Conservation (phyloP, 2,329 filamentous ascomycete species). For the Berkeleyomyces rouxiae region DNA sequence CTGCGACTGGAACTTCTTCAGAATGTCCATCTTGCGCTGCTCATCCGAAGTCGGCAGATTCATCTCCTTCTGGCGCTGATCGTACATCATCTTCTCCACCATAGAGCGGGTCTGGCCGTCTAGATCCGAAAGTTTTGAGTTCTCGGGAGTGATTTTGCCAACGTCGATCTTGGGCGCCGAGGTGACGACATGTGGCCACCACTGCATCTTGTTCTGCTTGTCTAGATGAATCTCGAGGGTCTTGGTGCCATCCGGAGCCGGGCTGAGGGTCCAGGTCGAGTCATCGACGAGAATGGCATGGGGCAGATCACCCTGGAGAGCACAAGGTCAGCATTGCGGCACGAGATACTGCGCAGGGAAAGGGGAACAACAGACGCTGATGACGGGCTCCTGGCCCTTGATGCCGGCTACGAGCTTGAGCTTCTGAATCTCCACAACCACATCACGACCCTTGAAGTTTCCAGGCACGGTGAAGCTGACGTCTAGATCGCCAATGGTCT, state of each 20-base stretch:
- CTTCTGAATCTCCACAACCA: slow-evolving; percentile 71
- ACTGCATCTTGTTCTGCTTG: slow-evolving; percentile 93
- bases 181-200: slow-evolving; percentile 90
- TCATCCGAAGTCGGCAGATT: slow-evolving; percentile 84
- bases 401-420: slow-evolving; percentile 60
- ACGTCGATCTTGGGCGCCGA: slow-evolving; percentile 83
- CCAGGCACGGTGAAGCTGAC: slow-evolving; percentile 61
- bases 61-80: slow-evolving; percentile 91
- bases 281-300: slow-evolving; percentile 69
- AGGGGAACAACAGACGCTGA: slow-evolving; percentile 41
- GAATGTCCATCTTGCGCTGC: slow-evolving; percentile 82
- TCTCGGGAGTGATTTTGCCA: slow-evolving; percentile 85
- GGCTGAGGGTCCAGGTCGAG: slow-evolving; percentile 80
- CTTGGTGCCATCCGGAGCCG: slow-evolving; percentile 50
- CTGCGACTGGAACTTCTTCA: slow-evolving; percentile 82
- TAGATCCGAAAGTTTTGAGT: slow-evolving; percentile 76
- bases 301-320: slow-evolving; percentile 62
- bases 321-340: slow-evolving; percentile 2
- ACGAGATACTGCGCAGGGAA: neutral
- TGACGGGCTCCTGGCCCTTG: slow-evolving; percentile 75
- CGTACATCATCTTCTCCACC: slow-evolving; percentile 99
- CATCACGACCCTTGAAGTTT: slow-evolving; percentile 69
- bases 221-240: slow-evolving; percentile 71
- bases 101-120: slow-evolving; percentile 89
- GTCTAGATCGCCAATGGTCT: slow-evolving; percentile 80